Evolutionary conservation across 371 early-diverging fungal genomes (phyloP).

Genomic region (Smittium culicis): DNA sequence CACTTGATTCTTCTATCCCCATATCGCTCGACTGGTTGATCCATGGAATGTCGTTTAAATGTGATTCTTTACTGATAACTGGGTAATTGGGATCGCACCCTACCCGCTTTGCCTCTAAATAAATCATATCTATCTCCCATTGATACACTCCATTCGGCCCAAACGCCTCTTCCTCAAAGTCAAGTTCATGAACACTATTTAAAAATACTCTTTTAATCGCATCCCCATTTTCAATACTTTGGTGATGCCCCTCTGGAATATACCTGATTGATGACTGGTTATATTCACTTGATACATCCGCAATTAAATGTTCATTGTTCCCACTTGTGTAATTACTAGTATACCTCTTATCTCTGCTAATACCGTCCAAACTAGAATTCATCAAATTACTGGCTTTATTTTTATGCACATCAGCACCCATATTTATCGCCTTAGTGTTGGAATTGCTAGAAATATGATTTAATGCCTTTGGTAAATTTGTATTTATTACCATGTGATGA

Average conservation of each 20-base stretch:
- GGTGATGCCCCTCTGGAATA: too few relatives aligned
- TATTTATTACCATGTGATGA: too few relatives aligned
- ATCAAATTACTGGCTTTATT: too few relatives aligned
- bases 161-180: conserved; percentile 25
- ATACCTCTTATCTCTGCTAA: background rate
- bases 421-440: too few relatives aligned
- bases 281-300: background rate
- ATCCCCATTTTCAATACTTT: too few relatives aligned
- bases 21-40: too few relatives aligned
- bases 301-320: background rate
- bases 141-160: conserved; percentile 11
- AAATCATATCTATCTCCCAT: conserved; percentile 19
- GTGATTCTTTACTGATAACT: conserved; percentile 7
- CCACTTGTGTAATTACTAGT: background rate
- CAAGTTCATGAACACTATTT: too few relatives aligned
- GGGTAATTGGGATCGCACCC: conserved; percentile 33
- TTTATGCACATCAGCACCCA: too few relatives aligned
- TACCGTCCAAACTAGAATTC: background rate
- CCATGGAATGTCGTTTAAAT: background rate
- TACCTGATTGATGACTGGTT: background rate
- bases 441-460: too few relatives aligned
- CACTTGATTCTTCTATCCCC: background rate
- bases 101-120: conserved; percentile 22
- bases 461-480: too few relatives aligned
- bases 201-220: too few relatives aligned